A percentile compares a stretch with the other conserved stretches of the same genome.
These are phyloP conservation scores for Fusarium sp. DNA, from an alignment of 2,329 filamentous ascomycete genomes.

Conservation along the genomic window DNA sequence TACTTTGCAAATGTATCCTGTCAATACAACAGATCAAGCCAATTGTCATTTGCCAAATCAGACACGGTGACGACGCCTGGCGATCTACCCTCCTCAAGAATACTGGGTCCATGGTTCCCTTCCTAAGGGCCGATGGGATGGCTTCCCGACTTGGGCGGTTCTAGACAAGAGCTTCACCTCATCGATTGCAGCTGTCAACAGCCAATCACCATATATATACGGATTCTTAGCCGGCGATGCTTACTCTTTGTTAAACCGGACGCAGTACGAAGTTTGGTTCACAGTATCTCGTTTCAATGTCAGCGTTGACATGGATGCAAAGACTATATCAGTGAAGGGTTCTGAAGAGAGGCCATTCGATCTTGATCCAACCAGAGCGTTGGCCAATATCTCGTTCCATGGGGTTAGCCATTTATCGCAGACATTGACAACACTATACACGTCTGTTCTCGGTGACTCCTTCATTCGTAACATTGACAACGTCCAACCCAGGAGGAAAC, in stretches of 20 bases:
- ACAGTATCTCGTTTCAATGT: background rate
- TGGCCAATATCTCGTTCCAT: background rate
- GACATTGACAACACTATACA: background rate
- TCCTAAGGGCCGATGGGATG: background rate
- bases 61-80: background rate
- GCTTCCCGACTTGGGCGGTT: background rate
- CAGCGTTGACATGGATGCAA: background rate
- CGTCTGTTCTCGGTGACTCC: background rate
- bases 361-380: background rate
- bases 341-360: background rate
- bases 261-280: background rate
- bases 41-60: background rate
- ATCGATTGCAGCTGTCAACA: background rate
- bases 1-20: background rate
- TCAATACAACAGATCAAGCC: background rate
- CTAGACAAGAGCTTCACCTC: background rate
- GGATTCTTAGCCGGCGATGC: background rate
- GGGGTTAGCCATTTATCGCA: background rate
- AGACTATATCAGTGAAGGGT: background rate
- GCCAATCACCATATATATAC: background rate
- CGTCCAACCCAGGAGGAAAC: background rate
- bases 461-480: background rate
- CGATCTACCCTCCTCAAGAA: background rate
- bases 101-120: background rate
- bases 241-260: background rate